Evolutionary conservation across 805 yeast species (phyloP), one percentile per base, ranked within the genome.

Genomic region (Barnettozyma vustinii): DNA sequence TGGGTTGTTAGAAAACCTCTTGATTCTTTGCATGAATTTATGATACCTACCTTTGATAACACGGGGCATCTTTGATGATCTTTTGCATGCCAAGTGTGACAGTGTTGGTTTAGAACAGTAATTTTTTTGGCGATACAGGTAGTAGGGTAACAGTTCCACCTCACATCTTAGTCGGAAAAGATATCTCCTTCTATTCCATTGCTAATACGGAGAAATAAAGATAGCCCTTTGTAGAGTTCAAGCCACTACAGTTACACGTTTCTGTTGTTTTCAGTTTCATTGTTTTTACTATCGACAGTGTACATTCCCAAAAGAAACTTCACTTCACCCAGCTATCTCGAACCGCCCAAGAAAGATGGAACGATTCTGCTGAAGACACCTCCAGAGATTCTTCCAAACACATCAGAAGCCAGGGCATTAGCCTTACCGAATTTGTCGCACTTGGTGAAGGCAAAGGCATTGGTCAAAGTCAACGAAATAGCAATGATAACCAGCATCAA

Each of bases 351-450:
- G 50, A 59, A 56, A 5, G 61, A 53, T 27, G 63, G 62, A 50
- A 76, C 79, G 26, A 82, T 57, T 53, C 81, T 75, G 18, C 70
- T 62, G 26, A 81, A 62, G 15, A 77, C 40, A 9, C 68, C 65
- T 33, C 76, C 72, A 1, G 82, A 68, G 23, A 83, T 75, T 37
- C 73, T 69, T 5, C 83, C 77, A 56, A 84, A 71, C 9, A 85
- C 61, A 56, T 73, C 76, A 23, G 73, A 68, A 5, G 91, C 88
- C 46, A 85, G 62, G 47, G 71, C 74, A 62, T 84, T 84, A 25
- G 95, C 96, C 62, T 81, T 85, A 44, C 96, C 88, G 68, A 91
- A 92, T 69, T 87, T 88, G 64, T 91, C 97, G 67, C 97, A 89
- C 58, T 87, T 78, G 23, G 96, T 87, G 67, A 87, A 92, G 0